These are phyloP conservation scores for Gyromitra esculenta DNA, from an alignment of 2,329 filamentous ascomycete genomes.

Conservation along the genomic window DNA sequence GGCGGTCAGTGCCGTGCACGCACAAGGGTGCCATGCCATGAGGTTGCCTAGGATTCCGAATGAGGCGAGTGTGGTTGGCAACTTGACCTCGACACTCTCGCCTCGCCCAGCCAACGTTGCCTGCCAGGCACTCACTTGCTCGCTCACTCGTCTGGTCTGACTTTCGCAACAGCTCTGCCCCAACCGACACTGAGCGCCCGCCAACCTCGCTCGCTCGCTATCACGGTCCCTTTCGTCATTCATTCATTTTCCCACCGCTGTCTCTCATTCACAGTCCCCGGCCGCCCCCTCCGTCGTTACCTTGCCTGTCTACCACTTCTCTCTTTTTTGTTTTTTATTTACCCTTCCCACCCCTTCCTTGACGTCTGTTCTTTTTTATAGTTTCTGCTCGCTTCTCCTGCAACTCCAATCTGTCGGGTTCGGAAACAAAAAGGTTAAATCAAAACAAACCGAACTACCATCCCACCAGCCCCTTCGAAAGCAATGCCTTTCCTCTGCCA, in stretches of 20 bases:
- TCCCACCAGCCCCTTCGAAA: conserved; percentile 1
- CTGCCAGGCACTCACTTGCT: conserved; percentile 14
- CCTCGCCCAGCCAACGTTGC: conserved; percentile 25
- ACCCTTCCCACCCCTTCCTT: conserved; percentile 25
- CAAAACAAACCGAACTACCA: conserved; percentile 33
- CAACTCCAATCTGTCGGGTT: conserved; percentile 22
- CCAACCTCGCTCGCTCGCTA: conserved; percentile 31
- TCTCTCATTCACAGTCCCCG: conserved; percentile 43
- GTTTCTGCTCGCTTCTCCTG: conserved; percentile 14
- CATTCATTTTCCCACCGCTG: conserved; percentile 34
- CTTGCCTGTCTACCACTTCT: not conserved
- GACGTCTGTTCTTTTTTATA: conserved; percentile 18
- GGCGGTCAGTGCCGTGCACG: conserved; percentile 10
- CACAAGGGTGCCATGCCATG: conserved; percentile 21
- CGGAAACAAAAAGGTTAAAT: conserved; percentile 16
- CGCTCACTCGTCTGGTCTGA: not conserved
- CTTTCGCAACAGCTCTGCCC: conserved; percentile 19
- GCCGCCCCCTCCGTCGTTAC: conserved; percentile 24
- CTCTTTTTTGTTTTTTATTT: conserved; percentile 17
- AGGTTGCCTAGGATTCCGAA: conserved; percentile 39
- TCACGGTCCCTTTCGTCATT: conserved; percentile 45
- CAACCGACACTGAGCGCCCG: conserved; percentile 25
- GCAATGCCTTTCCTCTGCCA: conserved; percentile 43
- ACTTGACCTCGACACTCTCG: conserved; percentile 16
- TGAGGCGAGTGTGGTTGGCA: conserved; percentile 21